Conservation (phyloP, 2,329 filamentous ascomycete species). For the Didymella pinodella region DNA sequence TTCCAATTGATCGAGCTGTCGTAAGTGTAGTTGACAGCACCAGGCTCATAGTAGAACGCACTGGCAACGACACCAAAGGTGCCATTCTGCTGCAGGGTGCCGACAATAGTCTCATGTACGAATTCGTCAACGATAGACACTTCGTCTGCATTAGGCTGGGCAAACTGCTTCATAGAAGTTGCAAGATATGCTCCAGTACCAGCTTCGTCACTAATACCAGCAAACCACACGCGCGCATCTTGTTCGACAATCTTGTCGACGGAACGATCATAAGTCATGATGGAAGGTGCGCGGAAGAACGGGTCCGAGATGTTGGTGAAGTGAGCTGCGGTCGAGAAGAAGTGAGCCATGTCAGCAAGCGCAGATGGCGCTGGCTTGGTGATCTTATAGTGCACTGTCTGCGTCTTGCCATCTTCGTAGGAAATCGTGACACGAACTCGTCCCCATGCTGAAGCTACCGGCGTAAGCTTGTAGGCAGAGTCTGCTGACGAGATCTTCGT, state of each 20-base stretch:
- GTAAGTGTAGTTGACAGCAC: slow-evolving; percentile 56
- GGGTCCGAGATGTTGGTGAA: slow-evolving; percentile 62
- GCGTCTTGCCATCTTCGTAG: slow-evolving; percentile 59
- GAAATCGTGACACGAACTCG: slow-evolving; percentile 58
- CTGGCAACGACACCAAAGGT: slow-evolving; percentile 62
- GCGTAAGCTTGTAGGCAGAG: slow-evolving; percentile 55
- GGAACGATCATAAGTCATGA: slow-evolving; percentile 63
- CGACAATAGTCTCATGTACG: slow-evolving; percentile 60
- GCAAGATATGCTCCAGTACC: slow-evolving; percentile 66
- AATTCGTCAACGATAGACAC: slow-evolving; percentile 64
- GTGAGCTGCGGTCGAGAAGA: slow-evolving; percentile 63
- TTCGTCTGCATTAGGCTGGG: slow-evolving; percentile 60
- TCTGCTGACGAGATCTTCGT: slow-evolving; percentile 35
- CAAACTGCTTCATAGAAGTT: slow-evolving; percentile 62
- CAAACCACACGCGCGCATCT: slow-evolving; percentile 64
- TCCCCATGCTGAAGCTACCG: slow-evolving; percentile 58
- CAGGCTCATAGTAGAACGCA: slow-evolving; percentile 65
- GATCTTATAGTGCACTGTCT: slow-evolving; percentile 66
- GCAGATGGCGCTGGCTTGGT: slow-evolving; percentile 58
- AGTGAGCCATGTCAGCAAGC: slow-evolving; percentile 59
- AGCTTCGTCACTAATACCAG: slow-evolving; percentile 67
- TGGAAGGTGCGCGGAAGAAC: slow-evolving; percentile 62
- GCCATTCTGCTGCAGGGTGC: slow-evolving; percentile 54
- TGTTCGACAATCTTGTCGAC: slow-evolving; percentile 51
- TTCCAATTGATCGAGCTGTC: slow-evolving; percentile 57